Percentiles rank a stretch among this genome's conserved stretches.
phyloP scores from a whole-genome alignment of 2,329 filamentous ascomycete genomes.

The Aspergillus sp. region DNA sequence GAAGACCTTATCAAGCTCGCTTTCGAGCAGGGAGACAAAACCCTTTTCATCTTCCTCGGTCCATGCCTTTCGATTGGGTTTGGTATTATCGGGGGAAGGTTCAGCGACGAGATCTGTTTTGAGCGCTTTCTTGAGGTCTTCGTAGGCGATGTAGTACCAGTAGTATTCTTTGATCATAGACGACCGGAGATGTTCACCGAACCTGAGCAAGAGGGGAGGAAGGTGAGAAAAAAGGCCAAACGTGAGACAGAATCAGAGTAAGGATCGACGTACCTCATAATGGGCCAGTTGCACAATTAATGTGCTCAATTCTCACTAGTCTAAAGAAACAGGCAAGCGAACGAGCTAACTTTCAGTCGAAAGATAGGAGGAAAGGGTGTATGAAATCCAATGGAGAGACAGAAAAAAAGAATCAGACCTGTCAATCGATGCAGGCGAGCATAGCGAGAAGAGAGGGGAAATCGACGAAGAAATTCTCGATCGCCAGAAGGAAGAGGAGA shows the following conservation, averaged over 20 bases:
- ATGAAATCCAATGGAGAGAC: too few species aligned
- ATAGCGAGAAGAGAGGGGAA: too few species aligned
- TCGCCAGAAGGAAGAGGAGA: too few species aligned
- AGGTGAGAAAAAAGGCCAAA: constrained; percentile 10
- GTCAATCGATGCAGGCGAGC: too few species aligned
- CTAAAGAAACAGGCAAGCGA: not conserved
- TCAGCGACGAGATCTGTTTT: constrained; percentile 63
- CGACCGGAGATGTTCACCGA: constrained; percentile 93
- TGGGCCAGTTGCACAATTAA: constrained; percentile 2
- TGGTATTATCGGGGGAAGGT: constrained; percentile 42
- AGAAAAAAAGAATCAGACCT: too few species aligned
- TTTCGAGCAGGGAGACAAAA: constrained; percentile 82
- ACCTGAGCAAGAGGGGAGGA: constrained; percentile 46
- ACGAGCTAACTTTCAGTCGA: too few species aligned
- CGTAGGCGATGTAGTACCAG: constrained; percentile 98
- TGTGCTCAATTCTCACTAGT: too few species aligned
- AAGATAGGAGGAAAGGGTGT: too few species aligned
- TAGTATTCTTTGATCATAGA: constrained; percentile 96
- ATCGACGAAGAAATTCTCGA: too few species aligned
- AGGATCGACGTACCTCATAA: constrained; percentile 15
- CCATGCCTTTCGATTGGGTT: constrained; percentile 64
- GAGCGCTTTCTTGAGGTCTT: constrained; percentile 82
- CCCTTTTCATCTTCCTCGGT: constrained; percentile 84
- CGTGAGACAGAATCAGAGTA: not conserved
- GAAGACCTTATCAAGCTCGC: constrained; percentile 94